Percentiles rank a stretch among this genome's conserved stretches.
Conservation (phyloP, 257 asterid genomes). For the Fraxinus anomala region DNA sequence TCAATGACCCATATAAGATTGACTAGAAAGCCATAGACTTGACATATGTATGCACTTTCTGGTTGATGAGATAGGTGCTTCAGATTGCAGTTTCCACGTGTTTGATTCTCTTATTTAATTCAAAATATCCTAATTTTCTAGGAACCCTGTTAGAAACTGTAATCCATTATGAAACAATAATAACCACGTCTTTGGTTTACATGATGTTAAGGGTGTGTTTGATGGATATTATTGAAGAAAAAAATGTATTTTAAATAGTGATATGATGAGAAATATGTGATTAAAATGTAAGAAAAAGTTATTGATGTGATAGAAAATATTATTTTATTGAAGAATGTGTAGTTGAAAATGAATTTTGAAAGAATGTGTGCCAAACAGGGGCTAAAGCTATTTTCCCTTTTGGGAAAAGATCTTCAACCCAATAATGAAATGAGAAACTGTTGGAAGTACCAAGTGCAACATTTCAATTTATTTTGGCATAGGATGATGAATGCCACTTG, state of each 20-base stretch:
- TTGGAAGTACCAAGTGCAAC: not conserved
- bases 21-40: too few relatives aligned
- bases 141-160: not conserved
- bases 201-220: not conserved
- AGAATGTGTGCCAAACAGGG: too few relatives aligned
- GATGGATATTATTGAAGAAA: too few relatives aligned
- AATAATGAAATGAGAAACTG: conserved; percentile 2
- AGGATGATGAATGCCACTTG: not conserved
- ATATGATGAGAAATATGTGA: too few relatives aligned
- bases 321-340: too few relatives aligned
- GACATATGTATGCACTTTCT: not conserved
- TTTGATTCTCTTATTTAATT: conserved; percentile 19
- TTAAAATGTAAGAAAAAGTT: too few relatives aligned
- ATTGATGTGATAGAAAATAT: too few relatives aligned
- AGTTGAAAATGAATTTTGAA: too few relatives aligned
- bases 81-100: conserved; percentile 11
- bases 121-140: not conserved
- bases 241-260: too few relatives aligned
- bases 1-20: too few relatives aligned
- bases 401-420: not conserved
- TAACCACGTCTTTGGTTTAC: not conserved
- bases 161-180: not conserved
- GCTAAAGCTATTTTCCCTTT: not conserved
- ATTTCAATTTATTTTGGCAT: not conserved
- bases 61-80: not conserved